Evolutionary conservation across 1,284 basidiomycete species (phyloP).

Genomic region (Termitomyces sp.): DNA sequence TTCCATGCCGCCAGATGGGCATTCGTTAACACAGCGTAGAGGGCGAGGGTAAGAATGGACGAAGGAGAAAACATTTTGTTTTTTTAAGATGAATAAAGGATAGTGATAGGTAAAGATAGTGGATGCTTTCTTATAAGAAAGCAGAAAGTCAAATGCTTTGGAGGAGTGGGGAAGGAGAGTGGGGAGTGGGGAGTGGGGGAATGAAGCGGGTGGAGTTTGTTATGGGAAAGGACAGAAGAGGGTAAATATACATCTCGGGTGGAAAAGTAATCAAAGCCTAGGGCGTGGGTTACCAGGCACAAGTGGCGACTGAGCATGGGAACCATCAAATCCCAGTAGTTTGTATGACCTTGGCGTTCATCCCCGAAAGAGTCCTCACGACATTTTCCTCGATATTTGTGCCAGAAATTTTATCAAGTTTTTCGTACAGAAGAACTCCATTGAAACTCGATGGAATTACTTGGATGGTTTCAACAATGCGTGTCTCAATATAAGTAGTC

Average conservation of each 20-base stretch:
- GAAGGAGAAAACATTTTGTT: conserved; percentile 9
- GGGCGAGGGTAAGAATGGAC: conserved; percentile 9
- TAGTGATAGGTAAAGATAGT: conserved; percentile 10
- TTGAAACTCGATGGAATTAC: background rate
- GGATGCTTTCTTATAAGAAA: conserved; percentile 1
- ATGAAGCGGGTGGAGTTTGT: background rate
- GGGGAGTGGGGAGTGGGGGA: background rate
- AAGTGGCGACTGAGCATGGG: background rate
- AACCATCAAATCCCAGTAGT: background rate
- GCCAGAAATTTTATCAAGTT: background rate
- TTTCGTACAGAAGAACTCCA: background rate
- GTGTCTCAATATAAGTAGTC: background rate
- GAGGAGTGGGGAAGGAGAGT: background rate
- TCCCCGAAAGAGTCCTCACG: background rate
- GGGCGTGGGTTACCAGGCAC: conserved; percentile 3
- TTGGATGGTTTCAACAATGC: background rate
- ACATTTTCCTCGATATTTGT: background rate
- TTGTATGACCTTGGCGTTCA: background rate
- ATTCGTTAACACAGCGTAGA: conserved; percentile 19
- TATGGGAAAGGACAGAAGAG: background rate
- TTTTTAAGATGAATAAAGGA: conserved; percentile 4
- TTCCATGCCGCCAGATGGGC: conserved; percentile 39
- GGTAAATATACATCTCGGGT: conserved; percentile 6
- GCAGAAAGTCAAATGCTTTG: background rate
- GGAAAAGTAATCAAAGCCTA: conserved; percentile 9